Conservation (phyloP, 169 alveolate genomes). For the Theileria luwenshuni region DNA sequence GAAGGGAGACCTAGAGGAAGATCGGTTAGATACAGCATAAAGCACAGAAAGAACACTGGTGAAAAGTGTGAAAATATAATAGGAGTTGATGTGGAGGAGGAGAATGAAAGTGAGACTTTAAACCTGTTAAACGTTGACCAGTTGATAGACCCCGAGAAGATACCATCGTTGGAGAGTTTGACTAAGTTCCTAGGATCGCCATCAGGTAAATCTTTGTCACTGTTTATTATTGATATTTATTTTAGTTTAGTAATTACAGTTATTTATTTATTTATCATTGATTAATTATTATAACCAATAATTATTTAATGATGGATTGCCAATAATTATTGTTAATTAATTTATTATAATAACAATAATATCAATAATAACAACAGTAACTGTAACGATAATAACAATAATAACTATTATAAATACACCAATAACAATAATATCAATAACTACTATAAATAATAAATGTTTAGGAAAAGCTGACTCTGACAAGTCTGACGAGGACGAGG, state of each 20-base stretch:
- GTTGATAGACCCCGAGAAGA: conserved; percentile 12
- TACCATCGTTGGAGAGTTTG: background rate
- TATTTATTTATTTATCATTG: background rate
- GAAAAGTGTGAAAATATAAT: conserved; percentile 7
- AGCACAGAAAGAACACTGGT: background rate
- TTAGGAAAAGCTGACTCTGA: no score
- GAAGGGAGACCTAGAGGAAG: no score
- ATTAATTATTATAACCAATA: background rate
- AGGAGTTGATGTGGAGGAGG: conserved; percentile 17
- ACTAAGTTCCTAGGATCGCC: conserved; percentile 6
- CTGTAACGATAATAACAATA: no score
- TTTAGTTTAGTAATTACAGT: no score
- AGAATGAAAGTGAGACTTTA: background rate
- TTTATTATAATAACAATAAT: background rate
- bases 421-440: no score
- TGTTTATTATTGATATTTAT: no score
- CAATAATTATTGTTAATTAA: background rate
- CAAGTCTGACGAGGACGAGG: no score
- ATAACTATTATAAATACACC: no score
- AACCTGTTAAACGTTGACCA: conserved; percentile 10
- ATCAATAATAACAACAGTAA: no score
- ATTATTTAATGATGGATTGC: no score
- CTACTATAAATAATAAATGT: no score
- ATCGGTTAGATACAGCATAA: conserved; percentile 1
- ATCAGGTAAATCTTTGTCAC: no score